phyloP scores from a whole-genome alignment of 345 rosid species.

The Gossypium turneri region DNA sequence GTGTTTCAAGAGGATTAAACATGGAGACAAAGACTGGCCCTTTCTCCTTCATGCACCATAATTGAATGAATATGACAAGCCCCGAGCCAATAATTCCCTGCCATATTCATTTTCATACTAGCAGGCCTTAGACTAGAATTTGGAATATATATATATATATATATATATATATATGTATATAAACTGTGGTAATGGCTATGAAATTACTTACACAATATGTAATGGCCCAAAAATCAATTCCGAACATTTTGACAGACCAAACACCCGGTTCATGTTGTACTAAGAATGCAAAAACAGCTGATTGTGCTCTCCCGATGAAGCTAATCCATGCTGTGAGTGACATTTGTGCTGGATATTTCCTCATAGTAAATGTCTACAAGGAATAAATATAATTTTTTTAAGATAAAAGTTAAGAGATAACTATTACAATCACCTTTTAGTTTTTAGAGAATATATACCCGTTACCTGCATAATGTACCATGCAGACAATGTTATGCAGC shows the following conservation, averaged over 20 bases:
- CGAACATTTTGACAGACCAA: conserved; percentile 43
- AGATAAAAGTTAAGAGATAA: not conserved
- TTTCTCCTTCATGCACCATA: conserved; percentile 53
- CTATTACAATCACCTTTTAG: conserved; percentile 6
- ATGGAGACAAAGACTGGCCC: conserved; percentile 63
- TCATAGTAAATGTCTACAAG: conserved; percentile 43
- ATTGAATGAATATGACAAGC: conserved; percentile 28
- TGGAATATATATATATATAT: no score
- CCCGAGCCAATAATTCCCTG: conserved; percentile 34
- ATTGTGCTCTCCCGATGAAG: conserved; percentile 51
- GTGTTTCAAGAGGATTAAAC: conserved; percentile 56
- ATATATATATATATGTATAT: not conserved
- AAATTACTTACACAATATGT: conserved; percentile 44
- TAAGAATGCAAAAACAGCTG: conserved; percentile 47
- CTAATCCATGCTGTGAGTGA: conserved; percentile 65
- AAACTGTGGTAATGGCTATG: not conserved
- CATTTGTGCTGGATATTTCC: conserved; percentile 54
- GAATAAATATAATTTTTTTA: not conserved
- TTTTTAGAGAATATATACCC: not conserved
- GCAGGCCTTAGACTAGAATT: no score
- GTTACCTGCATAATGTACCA: conserved; percentile 70
- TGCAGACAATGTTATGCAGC: conserved; percentile 53
- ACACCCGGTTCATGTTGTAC: conserved; percentile 36
- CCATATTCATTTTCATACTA: not conserved
- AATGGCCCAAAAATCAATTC: conserved; percentile 50